Evolutionary conservation across 805 yeast species (phyloP).

Genomic region (Candida namnaoensis): DNA sequence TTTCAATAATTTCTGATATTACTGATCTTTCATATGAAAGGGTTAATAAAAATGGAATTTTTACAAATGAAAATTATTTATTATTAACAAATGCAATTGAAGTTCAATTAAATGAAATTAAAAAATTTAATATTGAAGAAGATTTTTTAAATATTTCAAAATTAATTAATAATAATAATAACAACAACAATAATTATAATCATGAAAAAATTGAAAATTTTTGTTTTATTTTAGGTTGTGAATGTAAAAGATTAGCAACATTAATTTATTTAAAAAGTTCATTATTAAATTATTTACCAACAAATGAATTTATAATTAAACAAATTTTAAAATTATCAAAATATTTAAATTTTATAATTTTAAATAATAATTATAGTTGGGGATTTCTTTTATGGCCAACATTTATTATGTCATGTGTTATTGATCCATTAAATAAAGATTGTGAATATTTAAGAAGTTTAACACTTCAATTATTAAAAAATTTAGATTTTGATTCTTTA

Average conservation of each 20-base stretch:
- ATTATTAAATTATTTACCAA: slow-evolving; percentile 1
- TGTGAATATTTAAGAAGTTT: slow-evolving; percentile 2
- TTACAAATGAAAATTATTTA: background rate
- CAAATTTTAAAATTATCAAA: background rate
- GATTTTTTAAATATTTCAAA: too few species aligned
- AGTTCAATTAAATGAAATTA: background rate
- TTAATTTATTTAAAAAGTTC: slow-evolving; percentile 2
- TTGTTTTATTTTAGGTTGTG: slow-evolving; percentile 5
- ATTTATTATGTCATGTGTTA: slow-evolving; percentile 2
- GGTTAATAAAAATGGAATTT: background rate
- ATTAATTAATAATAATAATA: too few species aligned
- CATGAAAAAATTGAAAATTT: slow-evolving; percentile 2
- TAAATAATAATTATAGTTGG: slow-evolving; percentile 2
- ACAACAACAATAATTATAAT: background rate
- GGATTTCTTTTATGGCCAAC: slow-evolving; percentile 5
- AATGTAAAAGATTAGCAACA: slow-evolving; percentile 3
- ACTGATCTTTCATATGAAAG: slow-evolving; percentile 4
- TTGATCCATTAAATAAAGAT: slow-evolving; percentile 1
- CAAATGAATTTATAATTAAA: background rate
- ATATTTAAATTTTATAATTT: slow-evolving; percentile 2
- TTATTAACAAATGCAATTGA: background rate
- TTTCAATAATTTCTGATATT: slow-evolving; percentile 4
- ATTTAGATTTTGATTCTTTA: slow-evolving; percentile 1
- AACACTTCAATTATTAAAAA: slow-evolving; percentile 1
- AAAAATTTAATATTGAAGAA: background rate